Conservation (phyloP, 2,329 filamentous ascomycete genomes). For the Colletotrichum tamarilloi region DNA sequence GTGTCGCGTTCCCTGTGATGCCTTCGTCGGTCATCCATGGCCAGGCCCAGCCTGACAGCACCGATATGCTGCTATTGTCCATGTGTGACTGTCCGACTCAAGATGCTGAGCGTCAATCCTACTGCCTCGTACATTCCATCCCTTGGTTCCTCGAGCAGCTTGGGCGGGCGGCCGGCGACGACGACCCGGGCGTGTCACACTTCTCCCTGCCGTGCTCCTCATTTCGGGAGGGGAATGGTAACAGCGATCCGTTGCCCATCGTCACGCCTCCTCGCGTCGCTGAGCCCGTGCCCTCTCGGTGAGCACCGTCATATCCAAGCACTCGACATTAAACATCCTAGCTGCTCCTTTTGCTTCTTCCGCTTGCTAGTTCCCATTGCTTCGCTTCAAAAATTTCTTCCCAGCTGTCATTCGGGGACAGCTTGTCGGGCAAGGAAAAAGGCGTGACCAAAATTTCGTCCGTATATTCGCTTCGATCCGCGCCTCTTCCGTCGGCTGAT, state of each 20-base stretch:
- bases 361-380: background rate
- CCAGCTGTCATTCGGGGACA: background rate
- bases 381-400: background rate
- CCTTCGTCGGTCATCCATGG: slow-evolving; percentile 15
- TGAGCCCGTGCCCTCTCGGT: slow-evolving; percentile 5
- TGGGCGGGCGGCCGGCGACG: slow-evolving; percentile 16
- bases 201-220: slow-evolving; percentile 34
- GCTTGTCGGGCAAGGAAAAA: background rate
- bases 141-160: slow-evolving; percentile 22
- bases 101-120: slow-evolving; percentile 6
- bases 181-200: slow-evolving; percentile 10
- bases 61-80: background rate
- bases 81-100: background rate
- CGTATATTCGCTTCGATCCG: background rate
- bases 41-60: slow-evolving; percentile 23
- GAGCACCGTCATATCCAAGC: background rate
- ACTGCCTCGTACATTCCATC: slow-evolving; percentile 25
- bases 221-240: slow-evolving; percentile 15
- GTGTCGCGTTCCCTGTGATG: slow-evolving; percentile 28
- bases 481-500: background rate
- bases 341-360: slow-evolving; percentile 2
- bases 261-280: slow-evolving; percentile 7
- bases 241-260: slow-evolving; percentile 30
- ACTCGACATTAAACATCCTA: background rate
- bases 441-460: background rate